Evolutionary conservation across 108 stramenopile species (phyloP).

Genomic region (Skeletonema marinoi): DNA sequence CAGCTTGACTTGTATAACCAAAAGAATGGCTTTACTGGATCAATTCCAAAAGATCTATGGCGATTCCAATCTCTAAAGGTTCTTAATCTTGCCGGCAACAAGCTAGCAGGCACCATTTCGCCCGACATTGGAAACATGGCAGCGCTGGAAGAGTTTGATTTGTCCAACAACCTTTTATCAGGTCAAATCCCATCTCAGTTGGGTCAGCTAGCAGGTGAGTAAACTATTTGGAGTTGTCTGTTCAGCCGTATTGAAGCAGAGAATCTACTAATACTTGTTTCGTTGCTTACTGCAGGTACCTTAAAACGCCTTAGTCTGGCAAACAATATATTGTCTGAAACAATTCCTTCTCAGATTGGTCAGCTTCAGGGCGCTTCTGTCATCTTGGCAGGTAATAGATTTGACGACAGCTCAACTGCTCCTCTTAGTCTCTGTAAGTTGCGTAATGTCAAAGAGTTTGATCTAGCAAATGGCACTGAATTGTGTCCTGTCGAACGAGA

Average conservation of each 20-base stretch:
- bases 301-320: background rate
- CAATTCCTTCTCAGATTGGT: background rate
- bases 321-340: background rate
- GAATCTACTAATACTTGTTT: too few species aligned
- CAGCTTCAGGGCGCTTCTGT: background rate
- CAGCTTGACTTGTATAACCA: slow-evolving; percentile 8
- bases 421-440: slow-evolving; percentile 1
- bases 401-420: background rate
- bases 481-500: background rate
- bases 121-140: background rate
- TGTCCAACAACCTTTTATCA: too few species aligned
- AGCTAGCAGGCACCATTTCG: background rate
- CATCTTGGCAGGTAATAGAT: background rate
- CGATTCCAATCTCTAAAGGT: background rate
- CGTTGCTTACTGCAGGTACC: slow-evolving; percentile 8
- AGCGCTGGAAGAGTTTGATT: background rate
- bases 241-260: too few species aligned
- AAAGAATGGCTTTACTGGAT: slow-evolving; percentile 12
- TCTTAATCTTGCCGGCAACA: background rate
- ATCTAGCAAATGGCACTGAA: background rate
- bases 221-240: too few species aligned
- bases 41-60: slow-evolving; percentile 8
- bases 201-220: too few species aligned
- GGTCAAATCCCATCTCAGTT: too few species aligned
- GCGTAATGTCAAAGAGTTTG: slow-evolving; percentile 1